phyloP scores from a whole-genome alignment of 2,329 filamentous ascomycete species.

The Bipolaris zeicola region DNA sequence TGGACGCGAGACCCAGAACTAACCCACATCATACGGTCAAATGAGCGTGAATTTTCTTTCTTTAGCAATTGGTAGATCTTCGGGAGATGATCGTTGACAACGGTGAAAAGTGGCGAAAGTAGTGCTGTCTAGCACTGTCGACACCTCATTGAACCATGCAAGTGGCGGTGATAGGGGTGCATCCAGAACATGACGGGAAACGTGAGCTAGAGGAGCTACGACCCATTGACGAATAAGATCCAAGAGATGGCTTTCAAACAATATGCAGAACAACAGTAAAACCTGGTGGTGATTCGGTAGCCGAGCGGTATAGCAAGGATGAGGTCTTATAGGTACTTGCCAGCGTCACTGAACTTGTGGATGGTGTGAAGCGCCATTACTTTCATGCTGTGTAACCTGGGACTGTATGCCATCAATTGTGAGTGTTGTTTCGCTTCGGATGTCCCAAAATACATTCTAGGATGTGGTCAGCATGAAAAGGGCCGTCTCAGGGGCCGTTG shows the following conservation, averaged over 20 bases:
- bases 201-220: constrained; percentile 19
- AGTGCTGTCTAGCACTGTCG: constrained; percentile 9
- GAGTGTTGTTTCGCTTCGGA: background rate
- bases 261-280: constrained; percentile 9
- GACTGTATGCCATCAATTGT: background rate
- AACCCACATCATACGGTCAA: constrained; percentile 1
- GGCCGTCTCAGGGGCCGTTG: constrained; percentile 7
- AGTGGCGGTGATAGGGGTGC: constrained; percentile 29
- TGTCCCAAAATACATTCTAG: background rate
- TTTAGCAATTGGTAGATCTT: constrained; percentile 14
- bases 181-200: constrained; percentile 14
- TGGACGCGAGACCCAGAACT: constrained; percentile 7
- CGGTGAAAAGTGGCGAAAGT: constrained; percentile 26
- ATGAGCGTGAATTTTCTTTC: constrained; percentile 9
- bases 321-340: constrained; percentile 16
- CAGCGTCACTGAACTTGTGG: background rate
- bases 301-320: constrained; percentile 36
- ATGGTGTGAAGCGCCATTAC: background rate
- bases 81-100: constrained; percentile 1
- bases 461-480: background rate
- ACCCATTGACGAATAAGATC: constrained; percentile 24
- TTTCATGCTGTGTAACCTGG: background rate
- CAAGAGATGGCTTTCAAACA: constrained; percentile 11
- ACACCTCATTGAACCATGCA: constrained; percentile 31
- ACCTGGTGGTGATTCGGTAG: constrained; percentile 20